phyloP scores from a whole-genome alignment of 2,329 filamentous ascomycete species.

The Cladophialophora carrionii region DNA sequence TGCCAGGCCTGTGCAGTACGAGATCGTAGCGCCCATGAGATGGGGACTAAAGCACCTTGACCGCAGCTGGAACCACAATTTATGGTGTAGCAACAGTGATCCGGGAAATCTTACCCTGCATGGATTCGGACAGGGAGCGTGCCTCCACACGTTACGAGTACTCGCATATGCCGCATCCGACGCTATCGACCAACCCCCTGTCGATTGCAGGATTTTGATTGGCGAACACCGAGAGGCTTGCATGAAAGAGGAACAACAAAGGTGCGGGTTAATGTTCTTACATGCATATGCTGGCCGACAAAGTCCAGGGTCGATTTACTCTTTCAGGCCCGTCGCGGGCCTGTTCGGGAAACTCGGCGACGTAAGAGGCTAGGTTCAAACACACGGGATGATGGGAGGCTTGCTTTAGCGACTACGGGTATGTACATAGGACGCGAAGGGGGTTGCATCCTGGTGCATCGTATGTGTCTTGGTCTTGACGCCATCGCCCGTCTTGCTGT shows the following conservation, averaged over 20 bases:
- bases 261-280: constrained; percentile 24
- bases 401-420: not conserved
- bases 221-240: not conserved
- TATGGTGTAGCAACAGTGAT: not conserved
- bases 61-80: no score
- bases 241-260: constrained; percentile 10
- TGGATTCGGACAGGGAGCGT: not conserved
- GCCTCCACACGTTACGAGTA: not conserved
- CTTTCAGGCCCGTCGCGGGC: constrained; percentile 7
- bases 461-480: not conserved
- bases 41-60: not conserved
- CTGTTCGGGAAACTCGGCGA: constrained; percentile 3
- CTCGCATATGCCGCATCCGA: not conserved
- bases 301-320: constrained; percentile 10
- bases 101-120: not conserved
- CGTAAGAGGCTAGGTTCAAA: not conserved
- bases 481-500: not conserved
- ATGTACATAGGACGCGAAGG: not conserved
- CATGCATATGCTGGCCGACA: constrained; percentile 23
- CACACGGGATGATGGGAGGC: not conserved
- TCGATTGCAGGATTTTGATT: constrained; percentile 3
- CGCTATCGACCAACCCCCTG: not conserved
- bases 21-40: not conserved
- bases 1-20: not conserved
- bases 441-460: not conserved